Conservation (phyloP, 371 early-diverging fungal genomes). For the Mucor mucedo region DNA sequence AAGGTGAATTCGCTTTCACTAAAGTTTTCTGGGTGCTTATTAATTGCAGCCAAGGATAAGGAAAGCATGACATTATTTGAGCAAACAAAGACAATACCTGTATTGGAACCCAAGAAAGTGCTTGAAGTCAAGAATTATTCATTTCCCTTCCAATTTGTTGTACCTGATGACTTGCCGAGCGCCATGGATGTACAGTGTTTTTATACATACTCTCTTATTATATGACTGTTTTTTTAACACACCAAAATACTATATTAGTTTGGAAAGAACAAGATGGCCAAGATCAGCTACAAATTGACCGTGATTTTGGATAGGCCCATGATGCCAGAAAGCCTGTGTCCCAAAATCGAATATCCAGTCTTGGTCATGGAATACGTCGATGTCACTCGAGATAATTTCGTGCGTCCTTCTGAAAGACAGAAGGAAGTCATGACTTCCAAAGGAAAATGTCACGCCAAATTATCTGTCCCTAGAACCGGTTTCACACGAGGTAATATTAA, state of each 20-base stretch:
- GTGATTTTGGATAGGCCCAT: constrained; percentile 50
- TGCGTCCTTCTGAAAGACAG: constrained; percentile 33
- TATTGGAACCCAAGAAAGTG: constrained; percentile 29
- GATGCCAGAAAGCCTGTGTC: constrained; percentile 46
- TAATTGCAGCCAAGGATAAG: constrained; percentile 41
- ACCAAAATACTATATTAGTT: constrained; percentile 23
- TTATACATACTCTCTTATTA: background rate
- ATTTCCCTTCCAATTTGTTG: constrained; percentile 51
- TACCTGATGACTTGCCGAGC: constrained; percentile 51
- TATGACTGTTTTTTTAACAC: background rate
- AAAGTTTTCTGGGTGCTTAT: constrained; percentile 43
- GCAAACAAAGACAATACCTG: constrained; percentile 25
- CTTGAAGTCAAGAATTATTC: constrained; percentile 44
- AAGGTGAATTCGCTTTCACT: constrained; percentile 43
- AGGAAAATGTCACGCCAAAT: constrained; percentile 29
- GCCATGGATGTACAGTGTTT: constrained; percentile 42
- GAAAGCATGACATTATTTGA: constrained; percentile 39
- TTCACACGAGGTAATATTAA: constrained; percentile 37
- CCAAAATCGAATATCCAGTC: constrained; percentile 41
- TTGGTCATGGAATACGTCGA: constrained; percentile 49
- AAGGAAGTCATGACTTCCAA: constrained; percentile 21
- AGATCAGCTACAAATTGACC: constrained; percentile 41
- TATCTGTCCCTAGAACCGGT: constrained; percentile 43
- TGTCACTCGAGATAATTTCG: constrained; percentile 33
- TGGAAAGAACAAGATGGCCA: constrained; percentile 36